A percentile compares a stretch with the other conserved stretches of the same genome.
Evolutionary conservation across 345 rosid genomes (phyloP).

Genomic region (Capsella bursapastoris): DNA sequence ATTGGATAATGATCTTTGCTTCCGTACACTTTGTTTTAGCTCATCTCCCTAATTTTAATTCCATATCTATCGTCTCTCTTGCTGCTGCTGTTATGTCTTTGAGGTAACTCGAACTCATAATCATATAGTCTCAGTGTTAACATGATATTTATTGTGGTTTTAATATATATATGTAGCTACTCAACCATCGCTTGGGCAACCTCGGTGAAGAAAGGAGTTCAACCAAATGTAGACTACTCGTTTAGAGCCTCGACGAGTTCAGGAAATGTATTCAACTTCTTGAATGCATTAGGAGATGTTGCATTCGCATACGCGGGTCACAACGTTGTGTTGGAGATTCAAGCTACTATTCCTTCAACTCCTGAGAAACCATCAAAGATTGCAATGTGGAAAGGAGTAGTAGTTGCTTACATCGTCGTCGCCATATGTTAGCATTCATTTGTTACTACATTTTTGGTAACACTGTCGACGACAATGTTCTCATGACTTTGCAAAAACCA

Average conservation of each 20-base stretch:
- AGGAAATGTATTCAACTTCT: conserved; percentile 56
- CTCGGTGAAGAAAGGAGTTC: conserved; percentile 50
- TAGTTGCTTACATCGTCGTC: conserved; percentile 68
- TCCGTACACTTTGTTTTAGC: conserved; percentile 69
- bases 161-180: conserved; percentile 50
- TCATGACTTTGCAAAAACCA: conserved; percentile 67
- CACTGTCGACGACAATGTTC: conserved; percentile 67
- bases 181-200: conserved; percentile 76
- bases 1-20: conserved; percentile 77
- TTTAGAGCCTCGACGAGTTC: conserved; percentile 48
- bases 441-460: conserved; percentile 72
- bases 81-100: conserved; percentile 91
- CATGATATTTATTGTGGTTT: neutral
- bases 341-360: conserved; percentile 87
- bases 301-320: conserved; percentile 91
- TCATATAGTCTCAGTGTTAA: neutral
- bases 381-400: conserved; percentile 87
- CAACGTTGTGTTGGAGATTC: conserved; percentile 85
- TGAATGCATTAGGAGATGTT: conserved; percentile 77
- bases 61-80: conserved; percentile 63
- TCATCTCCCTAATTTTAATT: conserved; percentile 80
- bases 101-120: conserved; percentile 41
- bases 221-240: conserved; percentile 59
- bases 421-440: conserved; percentile 74
- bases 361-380: conserved; percentile 81